Evolutionary conservation across 371 early-diverging fungal species (phyloP), one percentile per base, ranked within the genome.

Genomic region (Rhizopus delemar): DNA sequence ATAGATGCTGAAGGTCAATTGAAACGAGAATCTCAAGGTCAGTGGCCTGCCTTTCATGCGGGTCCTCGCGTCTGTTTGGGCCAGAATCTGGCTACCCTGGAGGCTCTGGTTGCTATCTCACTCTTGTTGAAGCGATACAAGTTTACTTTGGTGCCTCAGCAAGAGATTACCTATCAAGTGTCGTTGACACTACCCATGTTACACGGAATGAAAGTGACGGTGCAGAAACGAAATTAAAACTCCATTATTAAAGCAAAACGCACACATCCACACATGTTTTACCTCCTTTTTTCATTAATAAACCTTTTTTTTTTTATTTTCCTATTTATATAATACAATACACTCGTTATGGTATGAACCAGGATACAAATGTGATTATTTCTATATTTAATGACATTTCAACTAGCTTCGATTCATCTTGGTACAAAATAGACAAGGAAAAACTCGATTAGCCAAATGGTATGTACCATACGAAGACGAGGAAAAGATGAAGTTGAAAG

Each of bases 401-500:
- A 22, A 22, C 22, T 22, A 89, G 95, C 93, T 96, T 65, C 86
- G 96, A 28, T 98, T 95, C 71, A 96, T 98, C 54, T 82, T 98
- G 12, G 97, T 98, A 15, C 97, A 97, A 68, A 98, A 98, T 76
- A 85, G 96, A 8, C 97, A 98, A 69, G 98, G 98, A 43, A 98
- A 98, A 79, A 97, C 97, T 5, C 80, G 98, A 65, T 82, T 98
- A 41, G 86, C 92, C 34, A 97, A 96, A 71, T 98, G 97, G 96
- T 98, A 96, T 81, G 88, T 91, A 22, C 92, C 91, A 8, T 91
- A 89, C 61, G 93, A 91, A 51, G 95, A 95, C 75, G 92, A 93
- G 50, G 97, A 98, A 72, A 95, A 95, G 75, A 73, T 83, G 48
- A 94, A 93, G 71, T 82, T 97, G 53, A 97, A 96, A 68, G 90